Base-by-base conservation (phyloP, 140 eudicot species). In the Senecio squalidus region DNA sequence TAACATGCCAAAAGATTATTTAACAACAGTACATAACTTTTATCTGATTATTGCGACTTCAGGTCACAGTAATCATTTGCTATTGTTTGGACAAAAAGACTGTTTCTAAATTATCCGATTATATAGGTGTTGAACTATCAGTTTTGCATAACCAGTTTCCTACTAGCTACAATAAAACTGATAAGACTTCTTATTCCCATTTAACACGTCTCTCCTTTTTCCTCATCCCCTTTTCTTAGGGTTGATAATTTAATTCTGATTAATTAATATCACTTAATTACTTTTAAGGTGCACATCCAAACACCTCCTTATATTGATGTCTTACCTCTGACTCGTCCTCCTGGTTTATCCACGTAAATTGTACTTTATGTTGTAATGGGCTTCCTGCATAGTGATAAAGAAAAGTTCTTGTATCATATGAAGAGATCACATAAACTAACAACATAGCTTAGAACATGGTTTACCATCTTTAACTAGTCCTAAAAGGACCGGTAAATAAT, bases 381-480 rank as follows among this genome's bases (percentile, higher is more conserved):
- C 89, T 91, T 52, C 98, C 98, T 91, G 72, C 74, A 86, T 45
- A 57, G 20, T 50, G 9, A 48, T 55, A 55, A 56, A 64, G 28
- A 41, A 21, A 25, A 13, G 46, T 7, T 48, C 31, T 73, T 24
- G 22, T 60, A 23, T 20, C 56, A 29, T 20, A 66, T 27, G 36
- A 36, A 70, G 6, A 50, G 17, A 23, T 1, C 8, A 66, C 44
- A 50, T 24, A 66, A 30, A 28, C 17, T 33, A 56, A 47, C 3
- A 50, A 52, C 26, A 61, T 18, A 40, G 61, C 20, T 53, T 17
- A 11, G 58, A 21, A 40, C 48, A 49, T 23, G 40, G 30, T 58
- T 74, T 91, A 91, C 98, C 98, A 76, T 91, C 96, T 81, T 81
- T 84, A 75, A 86, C 98, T 74, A 91, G 74, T 67, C 98, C 98